Percentiles rank a stretch among this genome's conserved stretches.
These are phyloP conservation scores for Tylopilus felleus DNA, from an alignment of 768 basidiomycete species.

Conservation along the genomic window DNA sequence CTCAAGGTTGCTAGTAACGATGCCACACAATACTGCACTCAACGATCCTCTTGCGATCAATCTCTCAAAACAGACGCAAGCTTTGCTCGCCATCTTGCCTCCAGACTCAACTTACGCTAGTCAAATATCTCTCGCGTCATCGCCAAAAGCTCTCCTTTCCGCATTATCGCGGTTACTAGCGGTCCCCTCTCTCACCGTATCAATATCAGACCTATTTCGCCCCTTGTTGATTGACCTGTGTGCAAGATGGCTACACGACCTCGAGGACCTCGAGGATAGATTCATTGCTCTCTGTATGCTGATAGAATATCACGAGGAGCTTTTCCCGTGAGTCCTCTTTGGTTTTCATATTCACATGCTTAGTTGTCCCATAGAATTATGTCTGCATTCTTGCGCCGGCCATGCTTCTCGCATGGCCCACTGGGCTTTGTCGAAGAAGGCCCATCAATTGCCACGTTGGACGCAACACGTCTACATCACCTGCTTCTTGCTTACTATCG, in stretches of 20 bases:
- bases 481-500: conserved; percentile 80
- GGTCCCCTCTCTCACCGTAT: conserved; percentile 56
- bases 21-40: conserved; percentile 11
- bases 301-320: conserved; percentile 65
- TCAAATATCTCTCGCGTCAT: conserved; percentile 38
- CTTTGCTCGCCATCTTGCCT: conserved; percentile 44
- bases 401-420: conserved; percentile 49
- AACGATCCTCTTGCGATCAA: conserved; percentile 61
- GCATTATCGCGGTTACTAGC: conserved; percentile 60
- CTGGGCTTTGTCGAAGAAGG: conserved; percentile 42
- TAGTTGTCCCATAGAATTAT: conserved; percentile 45
- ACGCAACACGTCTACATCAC: conserved; percentile 54
- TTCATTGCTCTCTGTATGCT: conserved; percentile 60
- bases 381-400: conserved; percentile 44
- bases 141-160: conserved; percentile 44
- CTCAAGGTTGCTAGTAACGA: conserved; percentile 7
- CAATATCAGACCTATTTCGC: conserved; percentile 63
- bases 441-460: conserved; percentile 30
- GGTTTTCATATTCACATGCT: conserved; percentile 2
- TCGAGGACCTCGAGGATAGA: conserved; percentile 46
- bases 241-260: conserved; percentile 72
- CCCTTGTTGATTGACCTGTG: conserved; percentile 79
- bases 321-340: conserved; percentile 57
- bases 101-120: conserved; percentile 38
- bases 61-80: conserved; percentile 49